Conservation (phyloP, 305 asterid genomes). For the Solanum hybrid region DNA sequence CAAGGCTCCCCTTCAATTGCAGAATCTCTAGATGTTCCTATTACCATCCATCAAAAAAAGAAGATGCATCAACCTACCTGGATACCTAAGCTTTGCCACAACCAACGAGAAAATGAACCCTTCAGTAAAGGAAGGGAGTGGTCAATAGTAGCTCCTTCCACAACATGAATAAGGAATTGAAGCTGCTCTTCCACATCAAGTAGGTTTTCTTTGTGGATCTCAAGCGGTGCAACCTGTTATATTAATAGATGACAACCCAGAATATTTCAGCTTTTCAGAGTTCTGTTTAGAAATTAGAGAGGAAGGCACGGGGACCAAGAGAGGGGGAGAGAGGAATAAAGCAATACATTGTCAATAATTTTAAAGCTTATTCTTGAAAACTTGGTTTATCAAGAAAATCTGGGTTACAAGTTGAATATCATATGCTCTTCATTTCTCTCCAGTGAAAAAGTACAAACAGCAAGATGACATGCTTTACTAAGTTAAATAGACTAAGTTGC, state of each 20-base stretch:
- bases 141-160: slow-evolving; percentile 55
- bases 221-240: slow-evolving; percentile 89
- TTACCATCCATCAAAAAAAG: neutral
- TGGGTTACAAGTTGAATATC: neutral
- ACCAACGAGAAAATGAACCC: slow-evolving; percentile 75
- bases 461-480: neutral
- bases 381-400: neutral
- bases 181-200: slow-evolving; percentile 89
- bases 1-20: neutral
- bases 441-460: neutral
- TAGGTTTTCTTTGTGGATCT: slow-evolving; percentile 68
- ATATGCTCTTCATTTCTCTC: neutral
- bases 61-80: slow-evolving; percentile 40
- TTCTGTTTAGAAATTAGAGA: neutral
- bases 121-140: slow-evolving; percentile 56
- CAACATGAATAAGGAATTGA: slow-evolving; percentile 55
- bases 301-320: neutral
- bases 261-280: neutral
- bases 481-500: neutral
- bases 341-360: neutral
- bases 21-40: neutral
- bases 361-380: neutral
- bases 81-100: slow-evolving; percentile 79
- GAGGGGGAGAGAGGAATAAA: neutral
- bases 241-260: slow-evolving; percentile 4